A percentile compares a stretch with the other conserved stretches of the same genome.
Evolutionary conservation across 2,329 filamentous ascomycete genomes (phyloP).

Genomic region (Penicillium sclerotigenum): DNA sequence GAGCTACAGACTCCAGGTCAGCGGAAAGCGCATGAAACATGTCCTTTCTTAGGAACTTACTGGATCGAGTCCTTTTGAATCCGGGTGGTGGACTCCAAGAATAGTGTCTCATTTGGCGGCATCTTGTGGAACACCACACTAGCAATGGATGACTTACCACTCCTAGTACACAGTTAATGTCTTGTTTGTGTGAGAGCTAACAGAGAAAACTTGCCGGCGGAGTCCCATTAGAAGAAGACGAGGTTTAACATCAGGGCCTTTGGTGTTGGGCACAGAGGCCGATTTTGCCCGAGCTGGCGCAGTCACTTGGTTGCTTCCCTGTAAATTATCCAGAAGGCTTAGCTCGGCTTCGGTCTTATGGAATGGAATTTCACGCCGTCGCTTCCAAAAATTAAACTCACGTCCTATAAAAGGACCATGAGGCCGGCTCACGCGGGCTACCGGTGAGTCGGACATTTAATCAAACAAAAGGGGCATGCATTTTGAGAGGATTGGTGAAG

Average conservation of each 20-base stretch:
- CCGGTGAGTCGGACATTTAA: slow-evolving; percentile 4
- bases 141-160: slow-evolving; percentile 96
- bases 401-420: slow-evolving; percentile 18
- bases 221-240: slow-evolving; percentile 92
- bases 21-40: neutral
- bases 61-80: slow-evolving; percentile 95
- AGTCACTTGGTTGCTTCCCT: slow-evolving; percentile 30
- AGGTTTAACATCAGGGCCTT: slow-evolving; percentile 65
- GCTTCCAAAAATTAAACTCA: slow-evolving; percentile 13
- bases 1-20: slow-evolving; percentile 56
- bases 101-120: slow-evolving; percentile 90
- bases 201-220: slow-evolving; percentile 63
- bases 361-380: neutral
- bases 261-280: slow-evolving; percentile 34
- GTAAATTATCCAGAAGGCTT: slow-evolving; percentile 35
- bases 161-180: slow-evolving; percentile 55
- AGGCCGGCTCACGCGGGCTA: slow-evolving; percentile 12
- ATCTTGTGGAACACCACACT: slow-evolving; percentile 99
- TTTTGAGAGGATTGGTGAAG: neutral
- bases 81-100: slow-evolving; percentile 88
- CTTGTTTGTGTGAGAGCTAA: neutral
- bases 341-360: slow-evolving; percentile 34
- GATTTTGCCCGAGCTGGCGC: slow-evolving; percentile 28
- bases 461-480: slow-evolving; percentile 1
- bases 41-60: slow-evolving; percentile 54